Percentiles rank a stretch among this genome's conserved stretches.
Conservation (phyloP, 441 rosid species). For the Manihot esculenta region DNA sequence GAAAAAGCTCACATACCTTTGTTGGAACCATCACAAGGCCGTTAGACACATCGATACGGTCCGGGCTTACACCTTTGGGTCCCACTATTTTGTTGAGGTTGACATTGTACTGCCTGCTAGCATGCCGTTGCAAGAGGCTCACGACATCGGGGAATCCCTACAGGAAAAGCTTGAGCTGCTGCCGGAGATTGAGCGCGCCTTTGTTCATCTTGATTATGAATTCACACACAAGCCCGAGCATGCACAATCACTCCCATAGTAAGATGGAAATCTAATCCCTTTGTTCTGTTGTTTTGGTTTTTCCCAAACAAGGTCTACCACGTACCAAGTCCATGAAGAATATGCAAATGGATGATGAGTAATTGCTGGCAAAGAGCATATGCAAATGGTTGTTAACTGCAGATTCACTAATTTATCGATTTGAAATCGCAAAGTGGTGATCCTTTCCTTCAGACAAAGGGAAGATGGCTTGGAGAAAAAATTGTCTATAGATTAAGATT, state of each 20-base stretch:
- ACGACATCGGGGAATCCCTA: constrained; percentile 81
- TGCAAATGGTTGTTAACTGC: constrained; percentile 1
- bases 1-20: constrained; percentile 84
- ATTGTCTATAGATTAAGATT: not conserved
- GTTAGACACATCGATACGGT: constrained; percentile 87
- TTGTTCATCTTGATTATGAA: constrained; percentile 95
- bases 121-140: constrained; percentile 89
- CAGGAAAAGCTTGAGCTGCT: constrained; percentile 87
- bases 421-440: not conserved
- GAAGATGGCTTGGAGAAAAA: not conserved
- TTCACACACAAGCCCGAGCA: constrained; percentile 93
- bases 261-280: not conserved
- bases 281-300: constrained; percentile 1
- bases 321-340: not conserved
- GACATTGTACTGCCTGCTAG: constrained; percentile 83
- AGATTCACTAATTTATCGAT: not conserved
- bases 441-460: not conserved
- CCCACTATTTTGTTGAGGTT: constrained; percentile 94
- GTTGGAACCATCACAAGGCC: constrained; percentile 93
- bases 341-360: not conserved
- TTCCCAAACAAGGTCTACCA: not conserved
- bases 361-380: not conserved
- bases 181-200: constrained; percentile 86
- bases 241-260: constrained; percentile 48
- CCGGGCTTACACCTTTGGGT: constrained; percentile 93